A percentile compares a stretch with the other conserved stretches of the same genome.
Conservation (phyloP, 2,329 filamentous ascomycete species). For the Cladophialophora immunda region DNA sequence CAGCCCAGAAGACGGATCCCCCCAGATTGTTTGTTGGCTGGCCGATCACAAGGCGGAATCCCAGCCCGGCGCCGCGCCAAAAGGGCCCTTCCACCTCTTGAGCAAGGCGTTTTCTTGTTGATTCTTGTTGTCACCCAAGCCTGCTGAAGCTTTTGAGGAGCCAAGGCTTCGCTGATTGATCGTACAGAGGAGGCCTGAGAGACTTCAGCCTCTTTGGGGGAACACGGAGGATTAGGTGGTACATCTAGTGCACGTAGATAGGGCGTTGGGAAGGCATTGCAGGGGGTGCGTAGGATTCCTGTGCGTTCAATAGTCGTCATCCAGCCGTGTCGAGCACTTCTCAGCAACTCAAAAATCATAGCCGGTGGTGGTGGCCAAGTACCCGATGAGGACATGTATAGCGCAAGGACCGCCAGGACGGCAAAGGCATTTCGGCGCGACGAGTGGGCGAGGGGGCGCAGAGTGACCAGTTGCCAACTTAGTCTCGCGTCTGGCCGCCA, state of each 20-base stretch:
- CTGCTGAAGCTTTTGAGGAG: constrained; percentile 14
- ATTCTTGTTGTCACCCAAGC: constrained; percentile 15
- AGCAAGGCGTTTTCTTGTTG: constrained; percentile 10
- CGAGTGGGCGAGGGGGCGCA: neutral
- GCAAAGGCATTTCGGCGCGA: constrained; percentile 3
- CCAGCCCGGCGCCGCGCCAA: neutral
- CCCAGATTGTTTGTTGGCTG: constrained; percentile 8
- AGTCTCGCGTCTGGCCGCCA: neutral
- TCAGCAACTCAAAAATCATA: neutral
- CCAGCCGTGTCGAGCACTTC: neutral
- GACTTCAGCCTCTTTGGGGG: neutral
- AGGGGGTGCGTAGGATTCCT: neutral
- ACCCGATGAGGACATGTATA: neutral
- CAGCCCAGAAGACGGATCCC: constrained; percentile 17
- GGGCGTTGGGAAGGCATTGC: neutral
- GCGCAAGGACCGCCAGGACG: neutral
- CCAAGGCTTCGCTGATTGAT: neutral
- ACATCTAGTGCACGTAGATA: neutral
- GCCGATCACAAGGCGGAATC: constrained; percentile 19
- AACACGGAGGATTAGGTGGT: neutral
- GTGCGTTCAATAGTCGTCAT: neutral
- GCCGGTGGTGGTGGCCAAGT: neutral
- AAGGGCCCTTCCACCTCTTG: neutral
- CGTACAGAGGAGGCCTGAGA: neutral
- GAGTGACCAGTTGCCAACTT: neutral